Base-by-base conservation (phyloP, 2,329 filamentous ascomycete species). In the Xylaria sp. region DNA sequence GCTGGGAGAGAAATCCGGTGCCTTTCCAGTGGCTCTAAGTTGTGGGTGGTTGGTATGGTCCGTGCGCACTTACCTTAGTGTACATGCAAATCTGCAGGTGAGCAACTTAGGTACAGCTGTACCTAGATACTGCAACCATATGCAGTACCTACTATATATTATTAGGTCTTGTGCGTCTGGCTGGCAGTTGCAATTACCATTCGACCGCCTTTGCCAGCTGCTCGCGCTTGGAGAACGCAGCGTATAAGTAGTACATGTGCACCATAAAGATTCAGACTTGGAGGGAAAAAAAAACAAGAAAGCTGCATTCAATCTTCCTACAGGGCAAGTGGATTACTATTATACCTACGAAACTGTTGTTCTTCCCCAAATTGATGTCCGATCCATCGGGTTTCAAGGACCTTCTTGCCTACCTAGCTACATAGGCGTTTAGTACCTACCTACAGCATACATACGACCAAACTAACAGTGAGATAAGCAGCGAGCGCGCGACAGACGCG, bases 11-110 rank as follows among this genome's bases (percentile, higher is more conserved):
- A 66, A 66, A 66, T 56, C 42, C 27, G 21, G 21, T 67, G 64
- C 64, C 58, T 54, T 62, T 66, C 58, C 64, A 65, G 57, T 36
- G 17, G 24, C 21, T 14, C 17, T 7, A 12, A 57, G 56, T 53
- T 68, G 65, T 65, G 62, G 62, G 62, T 61, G 66, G 66, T 61
- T 70, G 65, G 68, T 48, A 39, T 67, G 65, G 65, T 65, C 64
- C 50, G 68, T 70, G 60, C 64, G 12, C 36, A 1, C 7, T 7
- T 42, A 11, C 39, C 39, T 42, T 48, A 21, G 42, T 51, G 57
- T 19, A 24, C 8, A 17, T 42, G 39, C 39, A 42, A 8, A 36
- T 36, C 34, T 36, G 34, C 34, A 36, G 34, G 34, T 12, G 34
- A 12, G 34, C 12, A 4, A 17, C 11, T 17, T 36, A 36, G 34